Evolutionary conservation across 2,329 filamentous ascomycete genomes (phyloP).

Genomic region (Fusarium chaquense): DNA sequence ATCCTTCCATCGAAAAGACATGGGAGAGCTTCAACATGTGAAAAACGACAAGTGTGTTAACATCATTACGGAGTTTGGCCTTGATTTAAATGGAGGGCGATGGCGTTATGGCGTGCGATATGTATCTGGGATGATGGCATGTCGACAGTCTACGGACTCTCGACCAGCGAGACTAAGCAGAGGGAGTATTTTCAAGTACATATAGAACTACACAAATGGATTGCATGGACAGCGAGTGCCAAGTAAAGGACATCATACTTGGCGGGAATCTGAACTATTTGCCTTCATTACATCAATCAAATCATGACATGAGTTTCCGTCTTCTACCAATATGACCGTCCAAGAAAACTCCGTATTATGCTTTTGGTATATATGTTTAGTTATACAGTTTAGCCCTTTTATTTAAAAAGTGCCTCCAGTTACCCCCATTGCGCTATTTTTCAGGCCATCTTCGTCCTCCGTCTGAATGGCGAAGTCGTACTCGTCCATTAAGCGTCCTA

Average conservation of each 20-base stretch:
- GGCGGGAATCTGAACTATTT: conserved; percentile 22
- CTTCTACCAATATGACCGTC: not conserved
- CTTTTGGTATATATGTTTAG: not conserved
- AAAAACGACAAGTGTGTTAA: conserved; percentile 2
- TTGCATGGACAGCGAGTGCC: conserved; percentile 13
- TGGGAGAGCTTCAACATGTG: conserved; percentile 48
- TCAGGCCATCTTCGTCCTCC: conserved; percentile 44
- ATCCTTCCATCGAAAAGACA: conserved; percentile 50
- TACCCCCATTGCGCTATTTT: conserved; percentile 34
- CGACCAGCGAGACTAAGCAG: conserved; percentile 20
- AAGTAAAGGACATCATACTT: conserved; percentile 15
- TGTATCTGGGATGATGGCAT: conserved; percentile 23
- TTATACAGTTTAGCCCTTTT: not conserved
- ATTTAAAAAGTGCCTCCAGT: conserved; percentile 3
- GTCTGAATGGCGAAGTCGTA: conserved; percentile 17
- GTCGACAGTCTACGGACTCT: conserved; percentile 24
- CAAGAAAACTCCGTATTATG: conserved; percentile 15
- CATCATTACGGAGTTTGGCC: conserved; percentile 37
- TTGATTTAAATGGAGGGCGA: conserved; percentile 37
- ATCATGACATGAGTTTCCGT: not conserved
- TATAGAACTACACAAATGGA: conserved; percentile 31
- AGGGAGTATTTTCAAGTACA: conserved; percentile 22
- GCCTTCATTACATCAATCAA: conserved; percentile 35
- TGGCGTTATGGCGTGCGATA: conserved; percentile 36
- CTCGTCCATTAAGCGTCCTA: conserved; percentile 57